Conservation (phyloP, 768 basidiomycete species). For the Tricholoma saponaceum region DNA sequence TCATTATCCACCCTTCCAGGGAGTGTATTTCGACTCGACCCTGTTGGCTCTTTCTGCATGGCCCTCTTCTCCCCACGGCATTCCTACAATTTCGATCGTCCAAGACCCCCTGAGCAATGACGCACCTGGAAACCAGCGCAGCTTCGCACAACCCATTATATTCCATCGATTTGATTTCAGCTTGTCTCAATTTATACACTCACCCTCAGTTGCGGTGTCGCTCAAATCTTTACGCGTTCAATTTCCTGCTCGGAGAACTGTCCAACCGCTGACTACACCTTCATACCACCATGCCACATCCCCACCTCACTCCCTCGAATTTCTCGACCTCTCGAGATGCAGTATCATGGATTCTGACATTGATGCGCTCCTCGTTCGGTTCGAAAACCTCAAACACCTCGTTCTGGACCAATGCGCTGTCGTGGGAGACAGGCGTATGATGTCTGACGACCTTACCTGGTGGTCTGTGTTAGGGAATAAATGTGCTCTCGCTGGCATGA, state of each 20-base stretch:
- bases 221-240: slow-evolving; percentile 62
- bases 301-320: slow-evolving; percentile 46
- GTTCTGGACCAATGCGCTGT: slow-evolving; percentile 66
- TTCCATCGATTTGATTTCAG: slow-evolving; percentile 68
- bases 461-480: slow-evolving; percentile 60
- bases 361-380: slow-evolving; percentile 47
- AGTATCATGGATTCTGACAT: slow-evolving; percentile 50
- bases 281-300: slow-evolving; percentile 5
- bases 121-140: slow-evolving; percentile 18
- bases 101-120: slow-evolving; percentile 56
- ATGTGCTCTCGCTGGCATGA: slow-evolving; percentile 58
- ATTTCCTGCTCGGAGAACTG: slow-evolving; percentile 63
- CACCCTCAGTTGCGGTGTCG: slow-evolving; percentile 42
- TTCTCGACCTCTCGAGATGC: slow-evolving; percentile 78
- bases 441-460: slow-evolving; percentile 20
- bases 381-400: slow-evolving; percentile 54
- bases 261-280: slow-evolving; percentile 30
- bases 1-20: slow-evolving; percentile 33
- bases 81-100: slow-evolving; percentile 54
- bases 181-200: slow-evolving; percentile 39
- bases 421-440: slow-evolving; percentile 42
- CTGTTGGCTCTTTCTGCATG: slow-evolving; percentile 61
- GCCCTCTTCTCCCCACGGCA: slow-evolving; percentile 33
- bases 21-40: slow-evolving; percentile 79
- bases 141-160: slow-evolving; percentile 84